Evolutionary conservation across 148 eudicot species (phyloP), one percentile per base, ranked within the genome.

Genomic region (Suaeda aralocaspica): DNA sequence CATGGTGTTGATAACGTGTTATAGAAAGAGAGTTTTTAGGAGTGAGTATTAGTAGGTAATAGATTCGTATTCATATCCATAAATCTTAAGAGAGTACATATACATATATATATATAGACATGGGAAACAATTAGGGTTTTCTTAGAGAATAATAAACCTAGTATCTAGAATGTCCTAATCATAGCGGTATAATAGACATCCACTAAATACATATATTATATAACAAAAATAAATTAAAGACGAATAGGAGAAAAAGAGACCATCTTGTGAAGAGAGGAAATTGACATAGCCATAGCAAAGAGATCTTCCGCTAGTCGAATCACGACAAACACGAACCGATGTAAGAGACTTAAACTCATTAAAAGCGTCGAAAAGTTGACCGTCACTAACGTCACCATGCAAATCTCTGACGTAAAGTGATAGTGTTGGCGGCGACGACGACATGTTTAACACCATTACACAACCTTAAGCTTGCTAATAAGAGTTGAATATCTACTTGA

Each of bases 401-500:
- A 92, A 78, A 80, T 92, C 97, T 1, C 97, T 96, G 12, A 92
- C 88, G 77, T 92, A 92, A 1, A 92, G 70, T 4, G 97, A 88
- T 71, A 83, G 19, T 19, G 53, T 9, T 18, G 53, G 18, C 0
- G 53, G 21, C 18, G 53, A 49, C n/a, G n/a, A n/a, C 3, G 21
- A 21, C 53, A 19, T 49, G 19, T 18, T 49, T 19, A 15, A 6
- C 50, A 19, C 53, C 53, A 49, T 49, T 2, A 49, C 18, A 49
- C 53, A 49, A 49, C 24, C 52, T 45, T 46, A 36, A 36, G 5
- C 41, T 36, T 36, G 8, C n/a, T n/a, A n/a, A n/a, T n/a, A n/a
- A n/a, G n/a, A n/a, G n/a, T n/a, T n/a, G n/a, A n/a, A n/a, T n/a
- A n/a, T n/a, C n/a, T n/a, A n/a, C n/a, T n/a, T n/a, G n/a, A n/a